Evolutionary conservation across 2,329 filamentous ascomycete species (phyloP), one percentile per base, ranked within the genome.

Genomic region (Fusarium algeriense): DNA sequence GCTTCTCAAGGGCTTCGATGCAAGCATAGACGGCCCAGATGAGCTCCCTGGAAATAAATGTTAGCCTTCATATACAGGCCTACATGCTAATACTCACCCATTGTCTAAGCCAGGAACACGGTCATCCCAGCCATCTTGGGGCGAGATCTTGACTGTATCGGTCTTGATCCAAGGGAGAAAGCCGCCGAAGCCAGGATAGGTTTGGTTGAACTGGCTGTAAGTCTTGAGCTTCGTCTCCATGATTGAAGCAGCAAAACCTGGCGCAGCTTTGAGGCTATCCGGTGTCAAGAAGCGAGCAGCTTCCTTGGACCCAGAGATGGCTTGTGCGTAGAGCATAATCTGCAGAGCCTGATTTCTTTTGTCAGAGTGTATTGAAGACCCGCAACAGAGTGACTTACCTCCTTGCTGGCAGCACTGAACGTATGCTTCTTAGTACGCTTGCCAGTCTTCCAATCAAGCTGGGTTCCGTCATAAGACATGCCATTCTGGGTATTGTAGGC

Each of bases 261-360:
- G 75, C 1, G 82, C 82, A 4, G 72, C 64, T 10, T 74, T 58
- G 8, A 78, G 77, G 19, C 80, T 60, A 10, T 78, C 58, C 0
- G 81, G 81, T 5, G 80, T 79, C 32, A 84, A 69, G 60, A 83
- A 83, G 20, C 78, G 78, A 11, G 81, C 82, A 6, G 82, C 83
- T 48, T 81, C 75, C 8, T 68, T 68, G 2, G 78, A 80, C 0
- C 82, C 82, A 6, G 79, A 70, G 32, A 84, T 77, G 30, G 80
- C 81, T 45, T 82, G 81, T 1, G 83, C 75, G 50, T 83, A 83
- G 7, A 84, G 75, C 81, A 84, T 84, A 19, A 84, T 78, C 67
- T 84, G 82, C 1, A 84, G 76, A 8, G 81, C 77, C 81, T 82
- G 5, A 4, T n/a, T 2, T 3, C 2, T 9, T 4, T 14, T 3